Base-by-base conservation (phyloP, 1,139 yeast species). In the Pneumocystis carinii region DNA sequence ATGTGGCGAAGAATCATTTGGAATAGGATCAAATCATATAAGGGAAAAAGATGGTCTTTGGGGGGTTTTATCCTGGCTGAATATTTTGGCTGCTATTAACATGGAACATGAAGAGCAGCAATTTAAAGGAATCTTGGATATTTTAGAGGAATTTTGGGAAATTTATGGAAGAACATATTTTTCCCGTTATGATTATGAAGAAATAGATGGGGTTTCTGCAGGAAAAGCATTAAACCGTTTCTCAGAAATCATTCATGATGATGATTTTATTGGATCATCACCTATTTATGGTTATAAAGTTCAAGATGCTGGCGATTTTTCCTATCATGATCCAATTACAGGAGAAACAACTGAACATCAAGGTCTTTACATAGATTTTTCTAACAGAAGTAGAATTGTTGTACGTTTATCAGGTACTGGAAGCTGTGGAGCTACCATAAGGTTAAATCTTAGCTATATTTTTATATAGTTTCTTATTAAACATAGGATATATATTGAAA, bases 41-140 rank as follows among this genome's bases (percentile, higher is more conserved):
- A 86, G 98, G 74, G 98, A 92, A 75, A 92, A 92, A 76, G 98
- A 92, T 75, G 98, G 98, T 66, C 76, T 92, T 66, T 92, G 98
- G 98, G 98, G 98, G 38, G 83, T 92, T 72, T 82, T 88, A 67
- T 97, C 98, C 2, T 92, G 98, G 98, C 82, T 94, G 72, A 94
- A 94, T 72, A 87, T 92, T 65, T 81, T 92, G 71, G 97, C 97
- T 19, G 89, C 86, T 62, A 85, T 85, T 71, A 75, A 78, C 64
- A 75, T 79, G 69, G 76, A 83, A 72, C 76, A 75, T 59, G 72
- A 77, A 24, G 77, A 79, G 62, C 81, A 81, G 65, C 83, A 81
- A 62, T 24, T 48, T 19, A 81, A 84, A 35, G 82, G 95, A 17
- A 89, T 92, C 70, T 83, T 83, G 69, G 81, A 82, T 63, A 94